Base-by-base conservation (phyloP, 768 basidiomycete species). In the Porphyrellus cyaneotinctus region DNA sequence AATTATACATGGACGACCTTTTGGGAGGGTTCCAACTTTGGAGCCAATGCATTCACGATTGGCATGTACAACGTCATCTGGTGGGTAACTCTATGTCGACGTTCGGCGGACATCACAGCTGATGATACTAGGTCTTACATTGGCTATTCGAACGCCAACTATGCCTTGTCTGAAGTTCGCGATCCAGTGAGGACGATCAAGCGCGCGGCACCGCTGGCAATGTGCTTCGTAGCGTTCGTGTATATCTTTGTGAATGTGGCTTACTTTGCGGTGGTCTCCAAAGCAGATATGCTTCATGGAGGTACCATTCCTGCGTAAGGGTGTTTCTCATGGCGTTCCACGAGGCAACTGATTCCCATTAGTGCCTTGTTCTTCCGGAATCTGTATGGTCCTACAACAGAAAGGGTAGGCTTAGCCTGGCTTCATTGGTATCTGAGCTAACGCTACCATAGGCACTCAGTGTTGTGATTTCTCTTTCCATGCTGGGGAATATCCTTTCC, bases 341-440 rank as follows among this genome's bases (percentile, higher is more conserved):
- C 35, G 6, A 43, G 8, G 43, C 6, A 17, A 30, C 54, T 51
- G 1, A 54, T 51, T 20, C 15, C 14, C 33, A 11, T 2, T 28
- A 85, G 83, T 2, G 85, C 87, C 0, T 64, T 88, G 28, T 90
- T 87, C 69, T 90, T 91, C 62, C 75, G 87, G 43, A 85, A 86
- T 66, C 64, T 91, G 7, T 89, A 81, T 64, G 88, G 87, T 0
- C 72, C 77, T 0, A 67, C 74, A 0, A 81, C 82, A 0, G 86
- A 86, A 59, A 75, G 74, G 62, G 85, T 85, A 43, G 15, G 72
- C 53, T 7, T 33, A 37, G n/a, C 43, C 2, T 1, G 5, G 4
- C 15, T 15, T 17, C 15, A 17, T 35, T 9, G 5, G 9, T 28
- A 9, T 28, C 26, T 5, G 17, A 28, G 17, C 47, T 18, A 64